Base-by-base conservation (phyloP, 768 basidiomycete species). In the Tephrocybe sp. region DNA sequence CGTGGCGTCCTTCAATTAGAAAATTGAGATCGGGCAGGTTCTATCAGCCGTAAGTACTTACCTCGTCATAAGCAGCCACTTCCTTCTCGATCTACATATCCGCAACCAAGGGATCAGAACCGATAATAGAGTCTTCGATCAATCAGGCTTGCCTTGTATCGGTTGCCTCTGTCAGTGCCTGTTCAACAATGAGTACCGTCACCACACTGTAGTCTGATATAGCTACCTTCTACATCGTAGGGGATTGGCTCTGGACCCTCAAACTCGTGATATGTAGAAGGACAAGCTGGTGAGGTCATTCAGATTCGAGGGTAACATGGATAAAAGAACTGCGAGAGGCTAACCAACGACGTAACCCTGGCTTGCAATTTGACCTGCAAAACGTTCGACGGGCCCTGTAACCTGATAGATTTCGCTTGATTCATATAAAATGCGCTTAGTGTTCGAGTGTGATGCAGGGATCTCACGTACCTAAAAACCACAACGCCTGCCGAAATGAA, bases 371-470 rank as follows among this genome's bases (percentile, higher is more conserved):
- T 89, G 87, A 12, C 87, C 84, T 0, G 88, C 89, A 62, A 90
- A 92, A 42, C 94, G 82, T 64, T 95, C 93, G n/a, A 96, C 94
- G 28, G 94, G 94, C 0, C 92, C 92, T n/a, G 92, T 95, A 1
- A 95, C 92, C 65, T 92, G 90, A 64, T 97, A 98, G 47, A 98
- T 98, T 71, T 96, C 94, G 60, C 92, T 93, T 60, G 15, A 47
- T 15, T 43, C 11, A 38, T 16, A 16, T 21, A 41, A 24, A 30
- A 18, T 34, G 26, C 30, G 25, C 35, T 35, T 38, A 36, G 24
- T 21, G 26, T 18, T 37, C 19, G 18, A 13, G 13, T 47, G 34
- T 44, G 5, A 24, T 16, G 16, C 25, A 25, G 40, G 34, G 48
- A n/a, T 46, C 30, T 5, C 8, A 4, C 1, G 44, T 62, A 84